Evolutionary conservation across 1,139 yeast genomes (phyloP).

Genomic region (Hansenula sp.): DNA sequence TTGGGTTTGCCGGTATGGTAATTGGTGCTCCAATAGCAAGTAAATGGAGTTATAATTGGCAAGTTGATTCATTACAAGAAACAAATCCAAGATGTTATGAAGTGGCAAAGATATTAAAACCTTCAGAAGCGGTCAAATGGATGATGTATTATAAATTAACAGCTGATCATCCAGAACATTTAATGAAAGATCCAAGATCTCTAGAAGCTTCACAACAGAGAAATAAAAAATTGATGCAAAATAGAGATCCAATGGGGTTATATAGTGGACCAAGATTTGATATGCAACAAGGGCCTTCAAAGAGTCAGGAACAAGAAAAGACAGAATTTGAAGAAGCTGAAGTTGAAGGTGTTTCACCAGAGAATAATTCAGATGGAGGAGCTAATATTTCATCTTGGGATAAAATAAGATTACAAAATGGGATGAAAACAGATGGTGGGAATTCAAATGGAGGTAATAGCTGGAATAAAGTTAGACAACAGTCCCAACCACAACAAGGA

Average conservation of each 20-base stretch:
- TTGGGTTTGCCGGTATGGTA: conserved; percentile 30
- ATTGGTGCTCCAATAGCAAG: conserved; percentile 27
- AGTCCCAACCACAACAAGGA: not conserved
- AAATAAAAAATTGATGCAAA: conserved; percentile 8
- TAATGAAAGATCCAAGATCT: conserved; percentile 32
- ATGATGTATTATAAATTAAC: conserved; percentile 32
- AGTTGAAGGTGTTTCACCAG: conserved; percentile 13
- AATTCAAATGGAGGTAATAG: not conserved
- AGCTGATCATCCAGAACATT: conserved; percentile 30
- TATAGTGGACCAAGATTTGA: conserved; percentile 27
- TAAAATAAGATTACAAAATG: conserved; percentile 17
- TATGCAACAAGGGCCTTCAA: conserved; percentile 11
- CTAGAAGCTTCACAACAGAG: conserved; percentile 23
- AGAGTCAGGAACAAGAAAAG: not conserved
- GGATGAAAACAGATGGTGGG: not conserved
- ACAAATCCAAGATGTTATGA: conserved; percentile 27
- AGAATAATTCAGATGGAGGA: not conserved
- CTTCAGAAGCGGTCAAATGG: conserved; percentile 32
- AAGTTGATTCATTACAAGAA: conserved; percentile 21
- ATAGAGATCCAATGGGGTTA: conserved; percentile 30
- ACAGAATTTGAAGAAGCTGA: conserved; percentile 3
- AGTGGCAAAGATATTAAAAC: conserved; percentile 28
- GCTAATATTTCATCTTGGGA: conserved; percentile 20
- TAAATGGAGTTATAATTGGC: conserved; percentile 21
- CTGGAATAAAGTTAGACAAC: conserved; percentile 17